Percentiles rank a stretch among this genome's conserved stretches.
phyloP scores from a whole-genome alignment of 768 basidiomycete species.

The Tricholoma bakamatsutake region DNA sequence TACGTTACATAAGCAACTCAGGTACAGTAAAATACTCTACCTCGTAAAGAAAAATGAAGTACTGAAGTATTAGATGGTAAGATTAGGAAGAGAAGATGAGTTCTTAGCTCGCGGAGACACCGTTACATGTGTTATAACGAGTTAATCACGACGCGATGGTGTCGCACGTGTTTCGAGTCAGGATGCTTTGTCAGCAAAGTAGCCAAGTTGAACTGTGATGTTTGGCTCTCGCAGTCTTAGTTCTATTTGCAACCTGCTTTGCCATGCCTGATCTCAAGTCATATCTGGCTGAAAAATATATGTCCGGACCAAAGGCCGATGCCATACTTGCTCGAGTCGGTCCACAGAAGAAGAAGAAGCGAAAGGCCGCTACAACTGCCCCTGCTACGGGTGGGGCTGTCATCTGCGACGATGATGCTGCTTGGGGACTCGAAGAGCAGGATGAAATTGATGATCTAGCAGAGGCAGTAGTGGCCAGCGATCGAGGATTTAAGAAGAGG shows the following conservation, averaged over 20 bases:
- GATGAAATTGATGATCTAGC: conserved; percentile 52
- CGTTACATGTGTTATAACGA: too few relatives aligned
- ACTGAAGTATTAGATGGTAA: too few relatives aligned
- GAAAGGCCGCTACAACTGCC: conserved; percentile 37
- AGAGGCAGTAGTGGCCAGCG: conserved; percentile 66
- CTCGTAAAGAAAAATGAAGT: too few relatives aligned
- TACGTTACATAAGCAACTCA: too few relatives aligned
- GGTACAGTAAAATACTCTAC: too few relatives aligned
- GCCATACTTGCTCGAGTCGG: conserved; percentile 74
- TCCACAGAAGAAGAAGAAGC: conserved; percentile 71
- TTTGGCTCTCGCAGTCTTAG: too few relatives aligned
- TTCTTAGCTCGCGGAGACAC: too few relatives aligned
- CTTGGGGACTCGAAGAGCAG: conserved; percentile 49
- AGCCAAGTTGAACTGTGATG: too few relatives aligned
- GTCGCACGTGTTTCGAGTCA: too few relatives aligned
- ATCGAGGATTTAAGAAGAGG: conserved; percentile 77
- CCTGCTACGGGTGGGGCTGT: conserved; percentile 23
- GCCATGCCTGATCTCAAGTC: conserved; percentile 59
- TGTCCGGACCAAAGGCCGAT: conserved; percentile 95
- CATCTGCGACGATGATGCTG: conserved; percentile 67
- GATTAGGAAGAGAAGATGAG: too few relatives aligned
- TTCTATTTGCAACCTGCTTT: background rate
- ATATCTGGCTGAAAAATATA: conserved; percentile 88
- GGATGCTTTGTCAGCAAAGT: background rate
- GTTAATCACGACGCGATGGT: too few relatives aligned